Evolutionary conservation across 2,329 filamentous ascomycete genomes (phyloP).

Genomic region (Ceratocystis huliohia): DNA sequence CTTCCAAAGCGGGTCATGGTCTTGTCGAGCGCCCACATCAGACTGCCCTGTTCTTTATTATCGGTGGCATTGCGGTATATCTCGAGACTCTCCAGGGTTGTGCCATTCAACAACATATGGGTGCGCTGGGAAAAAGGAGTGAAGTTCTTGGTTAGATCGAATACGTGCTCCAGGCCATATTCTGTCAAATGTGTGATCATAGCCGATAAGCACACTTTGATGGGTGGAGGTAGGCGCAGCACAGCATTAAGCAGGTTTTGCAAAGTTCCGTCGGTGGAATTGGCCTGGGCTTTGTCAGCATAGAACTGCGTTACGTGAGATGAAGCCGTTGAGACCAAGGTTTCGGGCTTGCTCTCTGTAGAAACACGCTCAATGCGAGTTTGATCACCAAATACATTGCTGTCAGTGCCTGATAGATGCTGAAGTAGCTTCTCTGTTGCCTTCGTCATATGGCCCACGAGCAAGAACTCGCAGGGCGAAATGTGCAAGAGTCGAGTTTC

Average conservation of each 20-base stretch:
- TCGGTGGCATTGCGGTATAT: conserved; percentile 94
- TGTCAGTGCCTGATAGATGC: conserved; percentile 77
- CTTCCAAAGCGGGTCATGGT: conserved; percentile 84
- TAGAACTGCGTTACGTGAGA: conserved; percentile 91
- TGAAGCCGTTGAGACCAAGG: conserved; percentile 33
- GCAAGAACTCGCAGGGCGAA: conserved; percentile 85
- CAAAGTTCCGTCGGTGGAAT: conserved; percentile 35
- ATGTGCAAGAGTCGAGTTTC: conserved; percentile 94
- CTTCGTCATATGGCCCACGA: conserved; percentile 80
- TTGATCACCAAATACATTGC: conserved; percentile 83
- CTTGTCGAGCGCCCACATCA: conserved; percentile 92
- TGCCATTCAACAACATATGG: conserved; percentile 93
- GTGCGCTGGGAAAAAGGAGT: conserved; percentile 86
- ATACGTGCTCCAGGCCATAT: conserved; percentile 89
- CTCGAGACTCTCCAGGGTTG: conserved; percentile 83
- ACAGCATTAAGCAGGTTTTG: conserved; percentile 70
- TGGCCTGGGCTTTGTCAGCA: conserved; percentile 64
- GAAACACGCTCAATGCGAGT: conserved; percentile 67
- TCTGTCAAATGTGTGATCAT: conserved; percentile 92
- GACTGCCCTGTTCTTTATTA: conserved; percentile 67
- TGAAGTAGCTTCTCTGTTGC: conserved; percentile 85
- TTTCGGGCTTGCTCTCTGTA: not conserved
- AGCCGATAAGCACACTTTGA: conserved; percentile 83
- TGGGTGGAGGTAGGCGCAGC: conserved; percentile 67
- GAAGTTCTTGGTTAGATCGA: conserved; percentile 93